These are phyloP conservation scores for Cryomyces antarcticus DNA, from an alignment of 495 filamentous ascomycete genomes.

Conservation along the genomic window DNA sequence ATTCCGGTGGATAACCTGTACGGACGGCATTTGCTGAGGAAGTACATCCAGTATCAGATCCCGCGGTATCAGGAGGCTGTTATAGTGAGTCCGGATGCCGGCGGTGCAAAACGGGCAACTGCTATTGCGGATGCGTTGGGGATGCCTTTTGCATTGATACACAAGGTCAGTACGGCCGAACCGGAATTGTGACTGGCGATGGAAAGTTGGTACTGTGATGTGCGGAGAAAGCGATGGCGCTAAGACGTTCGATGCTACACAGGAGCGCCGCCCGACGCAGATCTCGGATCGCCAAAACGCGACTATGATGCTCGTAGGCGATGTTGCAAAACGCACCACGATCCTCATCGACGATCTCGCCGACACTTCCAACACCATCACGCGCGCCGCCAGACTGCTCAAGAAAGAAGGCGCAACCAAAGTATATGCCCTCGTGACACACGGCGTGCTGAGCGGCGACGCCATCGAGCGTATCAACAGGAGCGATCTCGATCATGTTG, in stretches of 20 bases:
- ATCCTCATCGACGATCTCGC: conserved; percentile 90
- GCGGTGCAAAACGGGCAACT: conserved; percentile 91
- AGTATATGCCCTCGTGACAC: conserved; percentile 81
- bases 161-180: conserved; percentile 45
- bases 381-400: conserved; percentile 83
- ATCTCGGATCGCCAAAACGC: conserved; percentile 90
- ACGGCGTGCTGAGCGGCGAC: conserved; percentile 85
- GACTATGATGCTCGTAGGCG: conserved; percentile 94
- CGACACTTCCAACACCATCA: conserved; percentile 93
- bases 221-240: too few relatives aligned
- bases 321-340: conserved; percentile 59
- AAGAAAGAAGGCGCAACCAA: conserved; percentile 80
- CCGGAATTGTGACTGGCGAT: neutral
- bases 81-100: conserved; percentile 89
- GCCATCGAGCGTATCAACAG: conserved; percentile 87
- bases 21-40: conserved; percentile 66
- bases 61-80: conserved; percentile 73
- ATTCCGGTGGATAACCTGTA: conserved; percentile 96
- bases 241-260: conserved; percentile 10
- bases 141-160: conserved; percentile 88
- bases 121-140: conserved; percentile 85
- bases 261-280: conserved; percentile 93
- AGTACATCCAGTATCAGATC: conserved; percentile 76
- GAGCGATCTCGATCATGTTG: conserved; percentile 68
- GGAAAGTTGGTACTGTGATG: too few relatives aligned